Conservation (phyloP, 208 protist species). For the Acanthamoeba sp. region DNA sequence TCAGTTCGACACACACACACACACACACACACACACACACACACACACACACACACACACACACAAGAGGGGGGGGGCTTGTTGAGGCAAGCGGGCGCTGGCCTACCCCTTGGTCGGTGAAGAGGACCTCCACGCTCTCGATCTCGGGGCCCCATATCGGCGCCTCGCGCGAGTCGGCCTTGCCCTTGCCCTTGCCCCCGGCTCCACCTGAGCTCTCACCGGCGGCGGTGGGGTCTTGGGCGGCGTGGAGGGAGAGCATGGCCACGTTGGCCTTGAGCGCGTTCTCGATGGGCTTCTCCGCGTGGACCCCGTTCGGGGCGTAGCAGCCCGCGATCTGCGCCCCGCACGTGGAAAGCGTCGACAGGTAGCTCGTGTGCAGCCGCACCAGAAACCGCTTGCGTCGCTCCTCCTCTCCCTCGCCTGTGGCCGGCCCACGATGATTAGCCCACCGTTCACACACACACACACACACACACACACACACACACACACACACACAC, state of each 20-base stretch:
- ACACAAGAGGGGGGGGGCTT: too few relatives aligned
- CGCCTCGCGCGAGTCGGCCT: neutral
- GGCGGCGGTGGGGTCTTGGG: neutral
- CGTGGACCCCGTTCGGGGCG: slow-evolving; percentile 75
- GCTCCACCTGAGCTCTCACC: neutral
- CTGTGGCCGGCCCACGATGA: neutral
- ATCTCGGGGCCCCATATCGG: slow-evolving; percentile 13
- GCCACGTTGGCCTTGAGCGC: slow-evolving; percentile 68
- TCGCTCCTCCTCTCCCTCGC: neutral
- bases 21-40: too few relatives aligned
- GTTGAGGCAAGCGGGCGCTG: too few relatives aligned
- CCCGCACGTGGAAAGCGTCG: neutral
- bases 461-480: too few relatives aligned
- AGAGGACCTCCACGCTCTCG: slow-evolving; percentile 52
- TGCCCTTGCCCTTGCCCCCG: neutral
- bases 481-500: too few relatives aligned
- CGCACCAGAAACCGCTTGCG: neutral
- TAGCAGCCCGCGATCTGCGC: slow-evolving; percentile 76
- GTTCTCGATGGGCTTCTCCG: slow-evolving; percentile 77
- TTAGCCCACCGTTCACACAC: too few relatives aligned
- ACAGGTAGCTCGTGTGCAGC: slow-evolving; percentile 7
- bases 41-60: too few relatives aligned
- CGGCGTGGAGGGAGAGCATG: slow-evolving; percentile 59
- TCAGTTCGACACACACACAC: too few relatives aligned
- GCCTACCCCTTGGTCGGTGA: slow-evolving; percentile 52